A percentile compares a stretch with the other conserved stretches of the same genome.
These are phyloP conservation scores for Podospora fimiseda DNA, from an alignment of 495 filamentous ascomycete genomes.

Conservation along the genomic window DNA sequence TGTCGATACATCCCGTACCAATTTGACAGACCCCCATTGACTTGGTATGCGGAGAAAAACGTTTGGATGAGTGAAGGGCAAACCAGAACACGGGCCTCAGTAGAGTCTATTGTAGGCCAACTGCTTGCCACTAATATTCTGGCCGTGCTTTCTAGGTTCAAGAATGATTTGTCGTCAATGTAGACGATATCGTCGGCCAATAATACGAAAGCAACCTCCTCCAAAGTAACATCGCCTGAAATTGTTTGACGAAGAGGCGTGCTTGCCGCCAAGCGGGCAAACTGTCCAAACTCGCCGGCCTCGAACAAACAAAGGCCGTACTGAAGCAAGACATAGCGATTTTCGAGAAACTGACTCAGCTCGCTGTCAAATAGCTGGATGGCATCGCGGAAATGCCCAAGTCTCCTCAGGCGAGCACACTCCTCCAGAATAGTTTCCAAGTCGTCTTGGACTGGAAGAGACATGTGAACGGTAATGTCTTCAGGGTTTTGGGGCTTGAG, in stretches of 20 bases:
- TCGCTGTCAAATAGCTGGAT: background rate
- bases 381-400: slow-evolving; percentile 1
- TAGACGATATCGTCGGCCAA: background rate
- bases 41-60: too few relatives aligned
- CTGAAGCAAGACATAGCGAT: slow-evolving; percentile 4
- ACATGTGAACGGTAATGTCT: slow-evolving; percentile 2
- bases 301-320: slow-evolving; percentile 1
- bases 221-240: background rate
- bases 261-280: background rate
- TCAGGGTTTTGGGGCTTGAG: background rate
- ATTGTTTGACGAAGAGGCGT: background rate
- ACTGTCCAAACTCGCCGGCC: background rate
- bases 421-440: background rate
- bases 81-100: background rate
- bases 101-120: background rate
- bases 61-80: too few relatives aligned
- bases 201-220: background rate
- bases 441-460: background rate
- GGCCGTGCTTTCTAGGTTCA: background rate
- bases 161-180: too few relatives aligned
- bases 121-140: background rate
- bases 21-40: background rate
- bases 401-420: background rate
- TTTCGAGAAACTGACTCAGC: background rate
- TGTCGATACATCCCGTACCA: background rate